Base-by-base conservation (phyloP, 1,139 yeast genomes). In the Candida sojae region DNA sequence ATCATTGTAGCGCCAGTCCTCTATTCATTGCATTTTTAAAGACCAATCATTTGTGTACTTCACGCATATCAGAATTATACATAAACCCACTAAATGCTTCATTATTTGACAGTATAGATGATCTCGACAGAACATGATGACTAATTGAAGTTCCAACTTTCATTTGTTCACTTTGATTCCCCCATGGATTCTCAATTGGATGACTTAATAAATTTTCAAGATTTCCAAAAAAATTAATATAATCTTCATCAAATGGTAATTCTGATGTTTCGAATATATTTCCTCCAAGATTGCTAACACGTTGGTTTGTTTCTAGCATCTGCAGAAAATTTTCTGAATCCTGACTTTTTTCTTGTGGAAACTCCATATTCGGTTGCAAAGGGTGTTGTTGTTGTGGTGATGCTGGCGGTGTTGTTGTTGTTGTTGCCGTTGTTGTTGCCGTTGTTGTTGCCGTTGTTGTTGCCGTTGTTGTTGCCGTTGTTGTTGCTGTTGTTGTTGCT, bases 61-160 rank as follows among this genome's bases (percentile, higher is more conserved):
- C 64, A 46, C 56, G 60, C 26, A 59, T 54, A 8, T 63, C 62
- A 29, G 53, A 54, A 49, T 50, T 59, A 48, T 59, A 58, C 63
- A 59, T 55, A 49, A 57, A 56, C 38, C 55, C 57, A 41, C 59
- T 62, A 33, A 54, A 50, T 35, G 53, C 49, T 17, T 57, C 59
- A 25, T 12, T 17, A 28, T 42, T 38, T 12, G 34, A 6, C 23
- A n/a, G 21, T 13, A 25, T 9, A 6, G 42, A 12, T 26, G 43
- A 26, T 17, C 21, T 3, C 21, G 21, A 17, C 3, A 3, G 21
- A 2, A 17, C 11, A 35, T 28, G 13, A 35, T 12, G 13, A 17
- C 39, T 29, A 28, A 7, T 9, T 25, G 33, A 28, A 6, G 33
- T 25, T n/a, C 13, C 30, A 11, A 25, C 17, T n/a, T 11, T n/a